Base-by-base conservation (phyloP, 2,329 filamentous ascomycete genomes). In the Colletotrichum tabaci region DNA sequence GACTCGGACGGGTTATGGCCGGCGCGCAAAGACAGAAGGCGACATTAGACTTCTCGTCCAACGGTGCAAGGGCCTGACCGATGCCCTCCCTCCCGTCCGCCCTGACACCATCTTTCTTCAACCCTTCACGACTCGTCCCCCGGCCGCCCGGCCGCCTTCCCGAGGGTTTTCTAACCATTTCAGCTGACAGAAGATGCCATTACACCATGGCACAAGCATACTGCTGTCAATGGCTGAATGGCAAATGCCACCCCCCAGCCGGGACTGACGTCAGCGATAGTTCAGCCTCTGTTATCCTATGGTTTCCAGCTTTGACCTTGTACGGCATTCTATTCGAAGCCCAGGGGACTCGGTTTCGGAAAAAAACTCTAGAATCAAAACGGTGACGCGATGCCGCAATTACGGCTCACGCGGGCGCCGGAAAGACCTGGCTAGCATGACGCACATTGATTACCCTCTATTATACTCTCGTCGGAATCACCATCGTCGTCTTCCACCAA, bases 141-240 rank as follows among this genome's bases (percentile, higher is more conserved):
- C 30, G 8, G 30, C 30, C 30, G 16, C 65, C 55, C 30, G 50
- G 57, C 44, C 42, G 47, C 55, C 60, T 66, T 55, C 53, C 65
- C 65, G 69, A 64, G 65, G 65, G 52, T 72, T 50, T 9, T 47
- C 40, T 40, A 38, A 30, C 58, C 42, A 71, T 68, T 71, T 71
- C 65, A 72, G 69, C 69, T 72, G 69, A 63, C 60, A 72, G 65
- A 60, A 65, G 47, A 72, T 72, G 65, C 55, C 65, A 72, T 68
- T 52, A 61, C 61, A 66, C 67, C 23, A 70, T 40, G 26, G 47
- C 46, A 52, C 8, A 44, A 26, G 16, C 46, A 30, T 52, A 44
- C 65, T 6, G 47, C 69, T 64, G 69, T 72, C 69, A 68, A 46
- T 49, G n/a, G 64, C 26, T 9, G 30, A 30, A 30, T 30, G 30